Evolutionary conservation across 2,329 filamentous ascomycete genomes (phyloP), one percentile per base, ranked within the genome.

Genomic region (Reticulascus tulasneorum): DNA sequence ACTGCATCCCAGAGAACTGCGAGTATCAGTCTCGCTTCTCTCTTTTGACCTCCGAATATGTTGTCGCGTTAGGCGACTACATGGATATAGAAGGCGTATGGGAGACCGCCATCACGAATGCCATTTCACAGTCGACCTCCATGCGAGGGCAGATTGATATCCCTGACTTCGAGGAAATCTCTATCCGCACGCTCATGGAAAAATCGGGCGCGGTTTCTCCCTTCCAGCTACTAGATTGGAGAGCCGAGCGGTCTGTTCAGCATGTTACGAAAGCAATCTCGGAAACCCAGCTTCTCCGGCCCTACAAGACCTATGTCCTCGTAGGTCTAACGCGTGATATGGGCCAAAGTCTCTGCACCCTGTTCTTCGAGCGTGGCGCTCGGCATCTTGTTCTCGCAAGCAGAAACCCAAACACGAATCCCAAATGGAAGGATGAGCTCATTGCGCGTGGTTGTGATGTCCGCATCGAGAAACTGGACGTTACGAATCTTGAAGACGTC

Each of bases 151-250:
- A 28, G 21, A 22, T 36, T n/a, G 28, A 33, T 12, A 5, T 33
- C 13, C 40, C 37, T 4, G 17, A 25, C 9, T 19, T 37, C 22
- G 31, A 36, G 11, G 21, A 31, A n/a, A 19, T 54, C 5, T 50
- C 55, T 3, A 37, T 62, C 1, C 42, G 49, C 1, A 33, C 54
- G 1, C 35, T 65, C 4, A 44, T 58, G 6, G 42, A 50, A 13
- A 9, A 31, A 21, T 3, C 23, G 29, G 2, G 12, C 28, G 2
- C 19, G 32, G 2, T 29, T 35, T 6, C 25, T 28, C 45, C 49
- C 0, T 63, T 64, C 42, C 49, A 52, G 11, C 33, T 66, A 4
- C 36, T 69, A 9, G 55, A 68, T 48, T 70, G 66, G 66, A 53
- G 52, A 24, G 49, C 52, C 2, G 50, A 64, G 16, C 52, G 63